Base-by-base conservation (phyloP, 768 basidiomycete genomes). In the Lactarius trivialis region DNA sequence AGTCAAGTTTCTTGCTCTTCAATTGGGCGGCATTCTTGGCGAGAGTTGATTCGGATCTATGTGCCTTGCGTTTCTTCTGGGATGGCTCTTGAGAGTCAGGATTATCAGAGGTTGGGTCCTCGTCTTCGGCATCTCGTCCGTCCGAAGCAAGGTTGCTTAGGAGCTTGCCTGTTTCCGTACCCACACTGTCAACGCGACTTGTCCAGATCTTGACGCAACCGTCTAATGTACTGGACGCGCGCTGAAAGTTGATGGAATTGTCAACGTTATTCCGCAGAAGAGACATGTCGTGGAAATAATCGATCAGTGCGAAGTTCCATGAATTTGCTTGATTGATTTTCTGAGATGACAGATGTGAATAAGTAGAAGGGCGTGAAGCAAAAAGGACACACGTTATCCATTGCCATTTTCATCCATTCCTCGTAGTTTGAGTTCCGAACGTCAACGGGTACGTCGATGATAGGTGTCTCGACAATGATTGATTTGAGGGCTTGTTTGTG, bases 371-470 rank as follows among this genome's bases (percentile, higher is more conserved):
- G 70, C 61, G 34, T 33, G 12, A 59, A 60, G 55, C 34, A 36
- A 39, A 58, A 8, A 37, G 54, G 30, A 15, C 63, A 48, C 24
- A 98, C 97, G 74, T 98, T 98, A 72, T 98, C 96, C 2, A 96
- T 98, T 1, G 95, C 94, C 86, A 98, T 86, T 79, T 98, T 98
- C 96, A 99, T 98, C 97, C 97, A 98, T 74, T 98, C 94, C 73
- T 99, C 97, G 70, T 88, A 97, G 69, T 94, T 97, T 41, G 86
- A 88, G 74, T 81, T 91, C 84, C 91, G 91, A n/a, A 93, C 82
- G 66, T 95, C 91, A 67, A 87, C 75, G 0, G 88, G 80, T 21
- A 87, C 82, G 48, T 85, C 80, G 30, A 85, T 82, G 2, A 75
- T 72, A 2, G 83, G 83, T 8, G 84, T 78, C 39, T 78, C 77